Percentiles rank a stretch among this genome's conserved stretches.
phyloP scores from a whole-genome alignment of 2,329 filamentous ascomycete genomes.

The Phaeosphaeria sp. region DNA sequence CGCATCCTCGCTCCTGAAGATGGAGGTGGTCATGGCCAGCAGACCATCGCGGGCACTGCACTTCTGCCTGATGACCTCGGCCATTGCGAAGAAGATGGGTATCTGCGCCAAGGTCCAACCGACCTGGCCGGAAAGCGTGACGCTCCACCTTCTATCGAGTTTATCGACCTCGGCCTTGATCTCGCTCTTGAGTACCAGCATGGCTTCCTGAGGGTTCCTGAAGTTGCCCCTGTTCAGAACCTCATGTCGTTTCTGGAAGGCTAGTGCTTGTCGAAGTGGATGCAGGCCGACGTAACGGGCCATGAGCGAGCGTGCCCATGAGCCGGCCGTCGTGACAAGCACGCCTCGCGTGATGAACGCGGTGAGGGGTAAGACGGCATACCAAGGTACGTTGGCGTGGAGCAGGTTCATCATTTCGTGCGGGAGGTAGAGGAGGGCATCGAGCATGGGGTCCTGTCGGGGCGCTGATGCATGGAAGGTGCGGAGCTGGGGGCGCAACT shows the following conservation, averaged over 20 bases:
- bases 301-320: conserved; percentile 50
- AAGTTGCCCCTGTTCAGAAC: conserved; percentile 26
- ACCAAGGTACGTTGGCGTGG: conserved; percentile 63
- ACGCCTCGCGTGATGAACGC: conserved; percentile 59
- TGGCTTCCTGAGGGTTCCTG: conserved; percentile 24
- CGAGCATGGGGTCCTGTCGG: conserved; percentile 47
- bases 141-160: conserved; percentile 40
- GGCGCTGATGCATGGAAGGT: conserved; percentile 59
- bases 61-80: conserved; percentile 46
- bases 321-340: conserved; percentile 55
- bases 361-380: conserved; percentile 60
- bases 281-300: conserved; percentile 51
- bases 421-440: conserved; percentile 52
- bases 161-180: conserved; percentile 27
- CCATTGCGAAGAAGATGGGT: conserved; percentile 47
- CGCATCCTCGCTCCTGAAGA: conserved; percentile 11
- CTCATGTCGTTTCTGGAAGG: conserved; percentile 30
- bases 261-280: conserved; percentile 48
- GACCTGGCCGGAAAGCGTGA: conserved; percentile 29
- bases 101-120: conserved; percentile 41
- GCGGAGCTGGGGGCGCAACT: conserved; percentile 33
- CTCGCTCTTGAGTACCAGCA: conserved; percentile 13
- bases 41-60: conserved; percentile 37
- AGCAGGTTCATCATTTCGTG: conserved; percentile 58
- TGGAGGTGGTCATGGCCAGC: conserved; percentile 29